Base-by-base conservation (phyloP, 306 rosid species). In the Corylus avellana region DNA sequence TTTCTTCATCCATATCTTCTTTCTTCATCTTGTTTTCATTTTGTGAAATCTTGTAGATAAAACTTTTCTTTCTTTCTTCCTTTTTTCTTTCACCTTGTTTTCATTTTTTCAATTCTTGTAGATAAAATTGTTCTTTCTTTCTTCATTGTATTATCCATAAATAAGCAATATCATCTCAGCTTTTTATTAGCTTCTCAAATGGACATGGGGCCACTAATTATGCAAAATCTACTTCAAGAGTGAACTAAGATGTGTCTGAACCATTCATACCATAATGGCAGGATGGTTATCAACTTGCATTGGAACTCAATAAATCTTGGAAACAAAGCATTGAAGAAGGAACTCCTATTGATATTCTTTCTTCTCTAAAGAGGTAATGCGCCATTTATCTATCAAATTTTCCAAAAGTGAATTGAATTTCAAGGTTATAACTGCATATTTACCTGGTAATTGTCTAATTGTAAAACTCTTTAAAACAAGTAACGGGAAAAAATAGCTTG, bases 221-320 rank as follows among this genome's bases (percentile, higher is more conserved):
- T 51, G 58, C 1, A 12, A 47, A 48, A 16, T 35, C 47, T 20
- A 27, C 12, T 29, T 29, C 25, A 13, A 56, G 78, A 20, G 49
- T 64, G 85, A 37, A 75, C 47, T 63, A 59, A 75, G 44, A 22
- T 39, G 27, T 55, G 77, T 77, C 75, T 86, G n/a, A 79, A 44
- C 68, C 35, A 79, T 53, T 73, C 79, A 47, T 55, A 72, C 70
- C 54, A 48, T 88, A 44, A 76, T 80, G 74, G 63, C 90, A 95
- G 98, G 98, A 95, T 59, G 75, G 93, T 78, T 92, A 95, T 87
- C 98, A 95, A 80, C 98, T 95, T 68, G 97, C 97, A 16, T 73
- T 77, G 84, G 98, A 92, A 83, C 89, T 92, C 77, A 87, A 90
- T 48, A 92, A 84, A 63, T 87, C 97, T 67, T 88, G 93, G 93